Evolutionary conservation across 2,329 filamentous ascomycete species (phyloP), one percentile per base, ranked within the genome.

Genomic region (Leptographium flavum): DNA sequence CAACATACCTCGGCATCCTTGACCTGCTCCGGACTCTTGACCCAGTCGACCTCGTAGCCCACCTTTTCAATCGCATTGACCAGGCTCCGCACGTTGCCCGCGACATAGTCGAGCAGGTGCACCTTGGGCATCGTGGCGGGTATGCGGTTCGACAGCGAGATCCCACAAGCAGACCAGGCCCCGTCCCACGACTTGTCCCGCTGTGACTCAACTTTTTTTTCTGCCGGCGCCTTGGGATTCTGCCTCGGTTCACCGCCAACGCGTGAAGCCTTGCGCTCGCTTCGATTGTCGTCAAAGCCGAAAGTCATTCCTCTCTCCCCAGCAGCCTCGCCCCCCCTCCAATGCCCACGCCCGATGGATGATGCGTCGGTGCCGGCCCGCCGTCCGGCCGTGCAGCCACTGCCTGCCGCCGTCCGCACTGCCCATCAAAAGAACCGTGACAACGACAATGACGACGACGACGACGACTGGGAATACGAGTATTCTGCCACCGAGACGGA

Each of bases 31-130:
- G 92, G 92, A 30, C 79, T 79, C 56, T 74, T 82, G 54, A 98
- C 73, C 92, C 90, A 96, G 68, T 92, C 84, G 39, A 98, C 86
- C 38, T 84, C 76, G 62, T 90, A 96, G 50, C 92, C 92, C 48
- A 90, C 75, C 64, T 92, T 94, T 63, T 98, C 90, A 58, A 98
- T 94, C 56, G 90, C 92, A 70, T 98, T 98, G 60, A 88, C 90
- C 56, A 98, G 76, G 52, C 88, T 95, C 53, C 90, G 83, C 55
- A 98, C 81, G 63, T 98, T 98, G 59, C 92, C 92, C 50, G 92
- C 90, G 53, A 95, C 90, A 62, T 95, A 96, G 68, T 96, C 72
- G 56, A 83, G 65, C 45, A 92, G 66, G 65, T 90, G 76, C 52
- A 90, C 83, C 41, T 74, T 85, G 52, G 83, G 78, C 52, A 54